Percentiles rank a stretch among this genome's conserved stretches.
These are phyloP conservation scores for Lachancea fermentati DNA, from an alignment of 805 yeast genomes.

Conservation along the genomic window DNA sequence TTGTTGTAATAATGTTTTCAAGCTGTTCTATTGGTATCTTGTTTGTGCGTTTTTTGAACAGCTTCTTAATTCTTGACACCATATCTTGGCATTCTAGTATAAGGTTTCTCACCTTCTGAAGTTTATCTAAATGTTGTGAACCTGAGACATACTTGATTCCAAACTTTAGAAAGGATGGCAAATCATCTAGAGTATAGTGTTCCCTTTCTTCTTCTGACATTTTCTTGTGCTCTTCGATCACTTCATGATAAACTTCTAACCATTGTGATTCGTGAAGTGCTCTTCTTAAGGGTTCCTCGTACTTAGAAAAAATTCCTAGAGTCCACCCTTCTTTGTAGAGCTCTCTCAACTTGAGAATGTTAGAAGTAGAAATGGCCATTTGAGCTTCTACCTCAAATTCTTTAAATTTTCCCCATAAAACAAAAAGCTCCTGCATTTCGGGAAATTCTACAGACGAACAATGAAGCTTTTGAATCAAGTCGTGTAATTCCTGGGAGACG, in stretches of 20 bases:
- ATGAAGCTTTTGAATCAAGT: constrained; percentile 2
- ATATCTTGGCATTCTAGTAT: constrained; percentile 17
- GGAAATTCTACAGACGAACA: constrained; percentile 13
- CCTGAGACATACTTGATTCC: constrained; percentile 19
- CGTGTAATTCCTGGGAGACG: constrained; percentile 4
- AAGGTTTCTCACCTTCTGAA: constrained; percentile 15
- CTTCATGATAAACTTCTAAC: constrained; percentile 19
- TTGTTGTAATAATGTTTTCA: constrained; percentile 4
- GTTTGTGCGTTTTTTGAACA: constrained; percentile 12
- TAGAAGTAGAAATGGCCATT: constrained; percentile 4
- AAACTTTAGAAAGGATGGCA: constrained; percentile 15
- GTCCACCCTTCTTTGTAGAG: constrained; percentile 11
- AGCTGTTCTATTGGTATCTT: constrained; percentile 14
- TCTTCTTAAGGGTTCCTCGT: constrained; percentile 9
- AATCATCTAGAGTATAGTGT: constrained; percentile 9
- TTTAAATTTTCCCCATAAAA: constrained; percentile 3
- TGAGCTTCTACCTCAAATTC: constrained; percentile 9
- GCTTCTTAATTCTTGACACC: constrained; percentile 10
- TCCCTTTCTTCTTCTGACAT: constrained; percentile 7
- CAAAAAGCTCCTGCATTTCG: constrained; percentile 9
- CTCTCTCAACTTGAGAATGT: constrained; percentile 7
- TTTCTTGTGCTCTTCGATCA: constrained; percentile 9
- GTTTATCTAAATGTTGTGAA: constrained; percentile 16
- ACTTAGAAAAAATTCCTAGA: constrained; percentile 13
- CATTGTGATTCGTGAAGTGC: constrained; percentile 17